These are phyloP conservation scores for Quillaja saponaria DNA, from an alignment of 306 rosid genomes.

Conservation along the genomic window DNA sequence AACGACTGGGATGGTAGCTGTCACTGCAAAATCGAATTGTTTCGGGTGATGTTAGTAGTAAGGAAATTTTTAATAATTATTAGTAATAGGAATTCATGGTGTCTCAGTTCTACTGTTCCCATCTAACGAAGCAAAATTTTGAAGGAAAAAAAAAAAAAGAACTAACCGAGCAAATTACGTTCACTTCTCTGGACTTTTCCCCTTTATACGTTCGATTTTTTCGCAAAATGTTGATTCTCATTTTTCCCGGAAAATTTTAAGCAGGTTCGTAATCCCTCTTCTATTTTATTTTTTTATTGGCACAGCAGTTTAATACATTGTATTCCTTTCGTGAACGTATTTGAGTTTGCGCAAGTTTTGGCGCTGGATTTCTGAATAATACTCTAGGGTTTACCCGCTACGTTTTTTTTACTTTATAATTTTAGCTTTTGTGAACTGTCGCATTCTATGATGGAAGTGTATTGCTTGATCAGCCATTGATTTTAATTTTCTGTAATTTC, in stretches of 20 bases:
- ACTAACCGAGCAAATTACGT: slow-evolving; percentile 46
- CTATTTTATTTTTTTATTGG: slow-evolving; percentile 1
- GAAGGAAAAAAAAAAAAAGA: too few species aligned
- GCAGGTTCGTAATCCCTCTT: slow-evolving; percentile 43
- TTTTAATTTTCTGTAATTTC: slow-evolving; percentile 1
- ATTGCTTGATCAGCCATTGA: slow-evolving; percentile 1
- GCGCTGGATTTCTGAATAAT: too few species aligned
- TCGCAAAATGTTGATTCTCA: slow-evolving; percentile 38
- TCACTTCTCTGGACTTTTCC: slow-evolving; percentile 12
- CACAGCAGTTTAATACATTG: not conserved
- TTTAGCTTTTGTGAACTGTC: not conserved
- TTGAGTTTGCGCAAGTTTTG: slow-evolving; percentile 4
- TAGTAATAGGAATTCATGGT: not conserved
- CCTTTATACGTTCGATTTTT: slow-evolving; percentile 29
- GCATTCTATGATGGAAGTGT: slow-evolving; percentile 1
- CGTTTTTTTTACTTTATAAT: not conserved
- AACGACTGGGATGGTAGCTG: slow-evolving; percentile 15
- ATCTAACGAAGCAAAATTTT: slow-evolving; percentile 54
- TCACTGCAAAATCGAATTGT: not conserved
- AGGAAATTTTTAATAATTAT: too few species aligned
- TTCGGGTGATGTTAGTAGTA: not conserved
- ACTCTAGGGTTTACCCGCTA: slow-evolving; percentile 30
- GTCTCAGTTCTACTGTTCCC: slow-evolving; percentile 23
- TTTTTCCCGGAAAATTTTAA: slow-evolving; percentile 37
- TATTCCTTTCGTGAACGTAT: not conserved